phyloP scores from a whole-genome alignment of 352 stramenopile species.

The Globisporangium echinulatum region DNA sequence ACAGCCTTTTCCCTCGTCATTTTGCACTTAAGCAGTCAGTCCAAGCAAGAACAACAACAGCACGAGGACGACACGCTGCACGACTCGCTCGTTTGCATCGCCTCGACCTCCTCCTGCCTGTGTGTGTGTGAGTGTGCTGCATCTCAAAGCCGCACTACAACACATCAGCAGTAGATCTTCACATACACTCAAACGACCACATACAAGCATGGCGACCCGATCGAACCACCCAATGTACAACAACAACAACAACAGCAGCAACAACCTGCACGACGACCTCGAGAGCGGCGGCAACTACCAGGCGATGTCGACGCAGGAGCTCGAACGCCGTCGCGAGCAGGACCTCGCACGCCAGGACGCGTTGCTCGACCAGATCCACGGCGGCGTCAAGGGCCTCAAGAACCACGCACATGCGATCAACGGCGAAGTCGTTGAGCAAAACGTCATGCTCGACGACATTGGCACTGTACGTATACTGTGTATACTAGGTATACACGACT shows the following conservation, averaged over 20 bases:
- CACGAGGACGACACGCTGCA: too few relatives aligned
- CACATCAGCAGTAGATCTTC: too few relatives aligned
- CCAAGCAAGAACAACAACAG: too few relatives aligned
- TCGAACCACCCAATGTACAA: conserved; percentile 35
- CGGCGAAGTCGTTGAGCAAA: conserved; percentile 78
- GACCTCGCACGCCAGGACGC: conserved; percentile 62
- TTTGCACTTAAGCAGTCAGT: too few relatives aligned
- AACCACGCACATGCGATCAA: conserved; percentile 82
- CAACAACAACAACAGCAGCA: not conserved
- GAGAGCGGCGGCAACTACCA: conserved; percentile 34
- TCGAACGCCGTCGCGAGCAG: conserved; percentile 46
- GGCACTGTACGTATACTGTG: conserved; percentile 35
- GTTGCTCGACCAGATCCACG: conserved; percentile 72
- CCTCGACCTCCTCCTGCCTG: too few relatives aligned
- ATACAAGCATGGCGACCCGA: conserved; percentile 11
- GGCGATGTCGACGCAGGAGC: conserved; percentile 59
- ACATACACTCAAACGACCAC: not conserved
- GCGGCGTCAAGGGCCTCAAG: conserved; percentile 70
- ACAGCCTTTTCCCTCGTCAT: too few relatives aligned
- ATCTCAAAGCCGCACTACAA: too few relatives aligned
- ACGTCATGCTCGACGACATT: conserved; percentile 78
- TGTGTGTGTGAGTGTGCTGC: too few relatives aligned
- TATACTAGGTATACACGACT: not conserved
- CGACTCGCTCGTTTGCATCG: too few relatives aligned
- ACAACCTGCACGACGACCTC: conserved; percentile 4